A percentile compares a stretch with the other conserved stretches of the same genome.
Evolutionary conservation across 2,329 filamentous ascomycete genomes (phyloP).

Genomic region (Aureobasidium sp.): DNA sequence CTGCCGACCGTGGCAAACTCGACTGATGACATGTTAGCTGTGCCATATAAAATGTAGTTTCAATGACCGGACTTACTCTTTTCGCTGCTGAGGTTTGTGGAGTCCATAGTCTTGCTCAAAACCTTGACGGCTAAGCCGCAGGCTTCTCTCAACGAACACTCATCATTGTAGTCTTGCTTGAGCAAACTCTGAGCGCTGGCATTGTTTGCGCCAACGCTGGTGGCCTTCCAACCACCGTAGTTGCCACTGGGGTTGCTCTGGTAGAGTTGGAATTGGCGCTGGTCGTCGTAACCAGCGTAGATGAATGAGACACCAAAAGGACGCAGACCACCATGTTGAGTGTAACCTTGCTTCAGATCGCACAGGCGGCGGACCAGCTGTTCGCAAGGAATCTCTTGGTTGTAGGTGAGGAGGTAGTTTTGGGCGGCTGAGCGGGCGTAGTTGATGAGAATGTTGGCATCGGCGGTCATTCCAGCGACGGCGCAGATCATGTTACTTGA

Average conservation of each 20-base stretch:
- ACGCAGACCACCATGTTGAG: slow-evolving; percentile 94
- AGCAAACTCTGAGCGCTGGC: slow-evolving; percentile 92
- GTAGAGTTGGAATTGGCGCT: slow-evolving; percentile 96
- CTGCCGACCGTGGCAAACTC: slow-evolving; percentile 97
- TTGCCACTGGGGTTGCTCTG: slow-evolving; percentile 98
- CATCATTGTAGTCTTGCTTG: slow-evolving; percentile 99
- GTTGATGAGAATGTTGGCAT: slow-evolving; percentile 99
- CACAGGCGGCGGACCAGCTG: slow-evolving; percentile 94
- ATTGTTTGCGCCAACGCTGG: slow-evolving; percentile 95
- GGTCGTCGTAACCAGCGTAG: slow-evolving; percentile 95
- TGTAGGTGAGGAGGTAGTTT: slow-evolving; percentile 96
- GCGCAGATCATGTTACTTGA: slow-evolving; percentile 99
- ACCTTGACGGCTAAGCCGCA: slow-evolving; percentile 98
- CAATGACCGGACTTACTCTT: slow-evolving; percentile 61
- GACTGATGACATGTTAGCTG: slow-evolving; percentile 45
- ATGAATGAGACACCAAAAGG: slow-evolving; percentile 99
- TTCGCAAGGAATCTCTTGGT: slow-evolving; percentile 99
- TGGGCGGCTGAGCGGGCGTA: slow-evolving; percentile 96
- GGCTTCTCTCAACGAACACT: slow-evolving; percentile 90
- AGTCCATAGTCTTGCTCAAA: slow-evolving; percentile 99
- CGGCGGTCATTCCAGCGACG: slow-evolving; percentile 97
- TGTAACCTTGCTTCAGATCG: slow-evolving; percentile 98
- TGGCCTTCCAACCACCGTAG: slow-evolving; percentile 99
- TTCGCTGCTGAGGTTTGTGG: slow-evolving; percentile 95
- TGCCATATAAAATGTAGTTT: not conserved